These are phyloP conservation scores for Crithidia acanthocephali DNA, from an alignment of 208 protist genomes.

Conservation along the genomic window DNA sequence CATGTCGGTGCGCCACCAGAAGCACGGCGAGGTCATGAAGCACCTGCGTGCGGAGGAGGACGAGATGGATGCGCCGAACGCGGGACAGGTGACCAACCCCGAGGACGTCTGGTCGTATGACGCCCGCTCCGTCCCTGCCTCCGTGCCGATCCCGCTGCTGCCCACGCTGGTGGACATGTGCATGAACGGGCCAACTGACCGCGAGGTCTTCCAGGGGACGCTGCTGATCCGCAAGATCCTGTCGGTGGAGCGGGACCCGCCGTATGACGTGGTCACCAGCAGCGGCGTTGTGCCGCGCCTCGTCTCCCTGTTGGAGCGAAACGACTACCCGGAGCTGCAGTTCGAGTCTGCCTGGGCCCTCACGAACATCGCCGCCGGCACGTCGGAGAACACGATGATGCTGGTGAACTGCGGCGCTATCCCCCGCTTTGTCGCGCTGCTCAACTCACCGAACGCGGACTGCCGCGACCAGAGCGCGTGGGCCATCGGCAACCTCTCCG, in stretches of 20 bases:
- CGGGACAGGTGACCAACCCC: conserved; percentile 18
- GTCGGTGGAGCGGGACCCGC: conserved; percentile 94
- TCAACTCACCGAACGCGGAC: conserved; percentile 89
- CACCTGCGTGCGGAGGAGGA: conserved; percentile 55
- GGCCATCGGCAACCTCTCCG: conserved; percentile 99
- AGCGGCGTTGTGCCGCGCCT: conserved; percentile 95
- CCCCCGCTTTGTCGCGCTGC: conserved; percentile 95
- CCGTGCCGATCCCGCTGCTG: conserved; percentile 70
- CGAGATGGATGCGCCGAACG: neutral
- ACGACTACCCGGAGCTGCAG: conserved; percentile 90
- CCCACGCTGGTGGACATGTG: conserved; percentile 71
- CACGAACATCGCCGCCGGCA: conserved; percentile 99
- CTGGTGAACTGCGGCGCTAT: conserved; percentile 95
- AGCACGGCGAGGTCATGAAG: conserved; percentile 68
- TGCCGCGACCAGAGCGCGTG: conserved; percentile 98
- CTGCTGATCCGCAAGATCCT: conserved; percentile 90
- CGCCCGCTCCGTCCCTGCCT: conserved; percentile 44
- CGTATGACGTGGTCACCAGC: conserved; percentile 95
- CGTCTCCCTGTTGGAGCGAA: conserved; percentile 90
- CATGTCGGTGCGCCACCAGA: conserved; percentile 65
- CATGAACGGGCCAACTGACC: conserved; percentile 41
- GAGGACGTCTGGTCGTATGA: conserved; percentile 64
- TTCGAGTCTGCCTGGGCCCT: conserved; percentile 99
- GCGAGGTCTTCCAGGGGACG: conserved; percentile 80
- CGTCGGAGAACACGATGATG: conserved; percentile 92